A percentile compares a stretch with the other conserved stretches of the same genome.
These are phyloP conservation scores for Medicago lupulina DNA, from an alignment of 306 rosid species.

Conservation along the genomic window DNA sequence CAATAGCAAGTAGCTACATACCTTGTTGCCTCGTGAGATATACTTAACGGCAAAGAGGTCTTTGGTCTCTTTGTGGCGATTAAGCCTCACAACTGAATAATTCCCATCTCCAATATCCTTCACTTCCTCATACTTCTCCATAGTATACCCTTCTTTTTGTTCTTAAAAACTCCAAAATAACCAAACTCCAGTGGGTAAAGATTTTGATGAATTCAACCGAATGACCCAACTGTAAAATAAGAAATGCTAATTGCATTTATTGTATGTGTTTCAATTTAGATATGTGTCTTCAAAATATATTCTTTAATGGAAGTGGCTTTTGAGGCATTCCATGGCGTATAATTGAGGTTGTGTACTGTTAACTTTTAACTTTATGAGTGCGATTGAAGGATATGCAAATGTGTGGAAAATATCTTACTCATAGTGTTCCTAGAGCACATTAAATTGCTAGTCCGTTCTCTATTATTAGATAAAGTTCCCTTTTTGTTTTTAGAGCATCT, in stretches of 20 bases:
- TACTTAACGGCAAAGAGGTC: slow-evolving; percentile 67
- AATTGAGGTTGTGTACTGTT: not conserved
- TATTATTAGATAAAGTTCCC: too few relatives aligned
- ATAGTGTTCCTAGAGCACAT: too few relatives aligned
- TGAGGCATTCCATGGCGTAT: not conserved
- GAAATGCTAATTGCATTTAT: not conserved
- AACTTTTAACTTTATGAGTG: not conserved
- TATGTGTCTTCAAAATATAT: not conserved
- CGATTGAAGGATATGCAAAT: not conserved
- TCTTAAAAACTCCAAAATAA: not conserved
- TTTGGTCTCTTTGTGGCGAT: slow-evolving; percentile 62
- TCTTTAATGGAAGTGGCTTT: slow-evolving; percentile 17
- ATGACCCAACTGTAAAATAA: slow-evolving; percentile 8
- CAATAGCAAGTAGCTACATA: not conserved
- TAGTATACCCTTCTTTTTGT: not conserved
- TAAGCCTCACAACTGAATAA: slow-evolving; percentile 58
- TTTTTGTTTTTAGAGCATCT: too few relatives aligned
- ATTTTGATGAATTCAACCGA: not conserved
- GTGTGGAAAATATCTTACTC: too few relatives aligned
- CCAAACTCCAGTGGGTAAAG: not conserved
- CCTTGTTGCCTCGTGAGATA: slow-evolving; percentile 55
- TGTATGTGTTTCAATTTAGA: not conserved
- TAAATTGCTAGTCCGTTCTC: too few relatives aligned
- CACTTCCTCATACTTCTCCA: slow-evolving; percentile 68
- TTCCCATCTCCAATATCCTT: slow-evolving; percentile 66